phyloP scores from a whole-genome alignment of 345 rosid species.

The Isatis tinctoria region DNA sequence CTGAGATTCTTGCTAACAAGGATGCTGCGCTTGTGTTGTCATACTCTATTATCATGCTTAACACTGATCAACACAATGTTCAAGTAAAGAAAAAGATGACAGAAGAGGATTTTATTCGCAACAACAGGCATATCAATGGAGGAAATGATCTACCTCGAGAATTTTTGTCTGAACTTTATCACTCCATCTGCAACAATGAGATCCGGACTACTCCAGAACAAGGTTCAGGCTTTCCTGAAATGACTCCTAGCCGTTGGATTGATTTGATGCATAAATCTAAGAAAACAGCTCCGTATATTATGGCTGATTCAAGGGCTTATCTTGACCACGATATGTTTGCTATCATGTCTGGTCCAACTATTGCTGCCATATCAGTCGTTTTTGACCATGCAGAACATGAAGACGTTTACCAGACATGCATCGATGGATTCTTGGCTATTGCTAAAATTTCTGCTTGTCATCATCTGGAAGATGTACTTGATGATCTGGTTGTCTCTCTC shows the following conservation, averaged over 20 bases:
- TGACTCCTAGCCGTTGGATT: slow-evolving; percentile 99
- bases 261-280: slow-evolving; percentile 95
- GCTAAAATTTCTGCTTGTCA: slow-evolving; percentile 97
- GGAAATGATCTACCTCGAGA: slow-evolving; percentile 91
- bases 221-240: slow-evolving; percentile 86
- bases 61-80: slow-evolving; percentile 94
- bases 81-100: slow-evolving; percentile 99
- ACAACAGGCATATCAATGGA: slow-evolving; percentile 91
- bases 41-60: slow-evolving; percentile 94
- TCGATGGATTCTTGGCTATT: slow-evolving; percentile 94
- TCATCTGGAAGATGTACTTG: slow-evolving; percentile 97
- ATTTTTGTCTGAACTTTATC: slow-evolving; percentile 76
- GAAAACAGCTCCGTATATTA: slow-evolving; percentile 81
- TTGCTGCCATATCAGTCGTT: slow-evolving; percentile 97
- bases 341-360: slow-evolving; percentile 97
- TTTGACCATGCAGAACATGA: slow-evolving; percentile 98
- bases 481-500: slow-evolving; percentile 92
- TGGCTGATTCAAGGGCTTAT: slow-evolving; percentile 75
- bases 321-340: slow-evolving; percentile 99
- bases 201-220: slow-evolving; percentile 96
- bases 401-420: slow-evolving; percentile 92
- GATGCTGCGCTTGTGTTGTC: slow-evolving; percentile 95
- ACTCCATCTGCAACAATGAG: slow-evolving; percentile 93
- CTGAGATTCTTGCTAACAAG: slow-evolving; percentile 83
- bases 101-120: slow-evolving; percentile 92